Conservation (phyloP, 768 basidiomycete species). For the Lenzites betulinus region DNA sequence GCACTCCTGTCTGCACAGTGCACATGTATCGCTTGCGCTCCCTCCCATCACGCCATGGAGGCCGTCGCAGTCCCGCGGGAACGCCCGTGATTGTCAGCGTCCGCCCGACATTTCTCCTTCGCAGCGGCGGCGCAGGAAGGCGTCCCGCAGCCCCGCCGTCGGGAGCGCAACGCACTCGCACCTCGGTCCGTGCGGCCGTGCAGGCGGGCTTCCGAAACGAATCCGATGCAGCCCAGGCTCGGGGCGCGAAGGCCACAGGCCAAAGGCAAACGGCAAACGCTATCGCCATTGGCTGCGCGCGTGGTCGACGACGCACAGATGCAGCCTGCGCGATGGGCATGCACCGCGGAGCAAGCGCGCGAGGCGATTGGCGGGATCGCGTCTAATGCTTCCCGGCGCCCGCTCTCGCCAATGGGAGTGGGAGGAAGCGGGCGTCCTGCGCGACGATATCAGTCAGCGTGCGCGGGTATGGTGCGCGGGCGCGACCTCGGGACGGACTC, state of each 20-base stretch:
- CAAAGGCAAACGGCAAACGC: neutral
- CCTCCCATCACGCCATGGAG: neutral
- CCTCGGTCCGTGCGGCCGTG: neutral
- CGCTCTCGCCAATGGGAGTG: constrained; percentile 1
- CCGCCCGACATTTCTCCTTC: constrained; percentile 7
- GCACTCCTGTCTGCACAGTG: no score
- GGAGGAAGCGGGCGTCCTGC: neutral
- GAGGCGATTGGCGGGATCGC: constrained; percentile 1
- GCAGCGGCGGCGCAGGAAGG: neutral
- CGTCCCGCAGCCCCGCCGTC: neutral
- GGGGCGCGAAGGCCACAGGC: no score
- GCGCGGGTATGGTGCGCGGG: no score
- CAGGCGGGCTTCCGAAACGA: neutral
- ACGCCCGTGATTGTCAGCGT: neutral
- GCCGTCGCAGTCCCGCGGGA: neutral
- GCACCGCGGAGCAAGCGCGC: neutral
- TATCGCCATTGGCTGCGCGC: neutral
- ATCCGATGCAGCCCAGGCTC: no score
- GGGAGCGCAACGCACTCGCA: neutral
- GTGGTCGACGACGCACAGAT: neutral
- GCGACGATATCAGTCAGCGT: neutral
- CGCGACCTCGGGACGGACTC: neutral
- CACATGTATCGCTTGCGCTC: no score
- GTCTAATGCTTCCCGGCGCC: constrained; percentile 5
- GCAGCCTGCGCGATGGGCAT: neutral